Evolutionary conservation across 176 grass and related monocot genomes (phyloP), one percentile per base, ranked within the genome.

Genomic region (Pharus latifolius): DNA sequence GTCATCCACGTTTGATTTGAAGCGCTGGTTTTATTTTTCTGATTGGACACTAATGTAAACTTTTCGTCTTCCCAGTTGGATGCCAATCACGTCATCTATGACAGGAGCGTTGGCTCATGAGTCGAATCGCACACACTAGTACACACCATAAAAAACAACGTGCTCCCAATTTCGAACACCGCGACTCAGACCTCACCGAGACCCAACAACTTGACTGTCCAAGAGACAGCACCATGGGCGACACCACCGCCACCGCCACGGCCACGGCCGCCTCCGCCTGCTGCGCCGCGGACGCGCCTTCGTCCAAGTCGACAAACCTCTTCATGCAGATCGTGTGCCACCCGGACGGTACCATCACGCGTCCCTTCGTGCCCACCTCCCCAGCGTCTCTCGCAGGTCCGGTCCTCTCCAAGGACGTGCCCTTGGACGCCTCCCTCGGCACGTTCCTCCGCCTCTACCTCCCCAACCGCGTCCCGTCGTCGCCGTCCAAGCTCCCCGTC

Each of bases 321-420:
- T 92, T 97, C 86, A 67, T 85, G 55, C 81, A 85, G 53, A 97
- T 83, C 81, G 71, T 46, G 69, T 83, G 87, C 62, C 72, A 88
- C 70, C 56, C 59, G 4, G 86, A 97, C 70, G 94, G 94, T 50
- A 80, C 72, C 22, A 47, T 92, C 18, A 87, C 78, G 34, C 94
- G 94, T 12, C 94, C 94, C 28, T 11, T 74, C 34, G 32, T 87
- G 14, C 93, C 93, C 0, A 1, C 27, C 49, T 3, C 65, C 15
- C 70, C 83, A 28, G 33, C 86, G 25, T 51, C 58, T 11, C 12
- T 30, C 41, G 25, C 54, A 37, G 24, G 72, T 23, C 10, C 7
- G 0, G 93, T 70, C 57, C 7, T 88, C 31, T 97, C 84, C 67
- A 61, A 81, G 23, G 94, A 98, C 74, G 67, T 98, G 60, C 54